phyloP scores from a whole-genome alignment of 441 rosid genomes.

The Biscutella laevigata region DNA sequence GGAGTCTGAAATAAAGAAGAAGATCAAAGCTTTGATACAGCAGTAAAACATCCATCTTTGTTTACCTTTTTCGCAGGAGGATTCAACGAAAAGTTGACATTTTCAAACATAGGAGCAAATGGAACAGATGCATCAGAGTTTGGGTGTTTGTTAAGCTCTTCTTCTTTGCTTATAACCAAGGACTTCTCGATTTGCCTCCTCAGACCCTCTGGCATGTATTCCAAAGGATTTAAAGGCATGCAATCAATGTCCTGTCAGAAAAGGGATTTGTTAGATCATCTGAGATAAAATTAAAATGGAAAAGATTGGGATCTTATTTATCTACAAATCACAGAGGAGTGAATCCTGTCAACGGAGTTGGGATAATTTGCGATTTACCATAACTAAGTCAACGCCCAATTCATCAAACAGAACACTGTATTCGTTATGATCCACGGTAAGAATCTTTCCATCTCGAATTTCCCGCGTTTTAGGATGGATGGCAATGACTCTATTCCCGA shows the following conservation, averaged over 20 bases:
- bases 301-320: neutral
- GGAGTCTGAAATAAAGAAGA: neutral
- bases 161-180: conserved; percentile 33
- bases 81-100: conserved; percentile 26
- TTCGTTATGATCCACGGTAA: conserved; percentile 68
- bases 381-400: conserved; percentile 69
- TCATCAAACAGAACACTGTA: conserved; percentile 87
- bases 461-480: conserved; percentile 86
- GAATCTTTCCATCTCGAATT: conserved; percentile 79
- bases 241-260: conserved; percentile 83
- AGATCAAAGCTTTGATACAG: conserved; percentile 1
- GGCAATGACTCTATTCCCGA: conserved; percentile 80
- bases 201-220: conserved; percentile 82
- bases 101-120: conserved; percentile 28
- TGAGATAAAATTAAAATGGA: neutral
- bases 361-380: conserved; percentile 38
- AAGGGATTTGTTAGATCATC: conserved; percentile 8
- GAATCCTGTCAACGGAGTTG: neutral
- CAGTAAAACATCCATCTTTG: conserved; percentile 5
- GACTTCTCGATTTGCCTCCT: conserved; percentile 49
- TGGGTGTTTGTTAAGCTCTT: conserved; percentile 37
- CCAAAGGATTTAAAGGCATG: conserved; percentile 83
- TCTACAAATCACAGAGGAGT: neutral
- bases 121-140: conserved; percentile 32
- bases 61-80: conserved; percentile 37